Percentiles rank a stretch among this genome's conserved stretches.
These are phyloP conservation scores for Naganishia cerealis DNA, from an alignment of 1,284 basidiomycete genomes.

Conservation along the genomic window DNA sequence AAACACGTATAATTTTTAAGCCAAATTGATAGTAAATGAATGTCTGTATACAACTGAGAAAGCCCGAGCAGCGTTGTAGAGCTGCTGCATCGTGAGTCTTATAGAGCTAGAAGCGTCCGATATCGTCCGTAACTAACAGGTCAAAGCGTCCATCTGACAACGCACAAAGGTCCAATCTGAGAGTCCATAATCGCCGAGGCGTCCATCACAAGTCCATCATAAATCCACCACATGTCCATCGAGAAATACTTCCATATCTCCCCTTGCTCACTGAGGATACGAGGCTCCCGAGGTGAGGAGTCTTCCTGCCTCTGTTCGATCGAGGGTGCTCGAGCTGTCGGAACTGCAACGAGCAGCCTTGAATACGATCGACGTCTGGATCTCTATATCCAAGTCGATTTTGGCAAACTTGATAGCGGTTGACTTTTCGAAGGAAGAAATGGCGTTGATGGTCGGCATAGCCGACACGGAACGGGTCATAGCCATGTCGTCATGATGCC, in stretches of 20 bases:
- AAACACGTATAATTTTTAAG: background rate
- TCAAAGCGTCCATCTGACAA: background rate
- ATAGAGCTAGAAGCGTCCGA: background rate
- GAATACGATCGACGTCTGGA: conserved; percentile 6
- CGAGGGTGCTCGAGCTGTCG: background rate
- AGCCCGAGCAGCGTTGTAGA: background rate
- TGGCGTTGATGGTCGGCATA: background rate
- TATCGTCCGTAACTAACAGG: background rate
- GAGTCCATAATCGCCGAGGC: background rate
- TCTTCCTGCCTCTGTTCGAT: conserved; percentile 10
- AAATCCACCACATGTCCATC: background rate
- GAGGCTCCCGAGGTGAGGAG: conserved; percentile 5
- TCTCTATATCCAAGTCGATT: conserved; percentile 14
- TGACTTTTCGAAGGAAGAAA: conserved; percentile 9
- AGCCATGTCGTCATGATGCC: conserved; percentile 1
- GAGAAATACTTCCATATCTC: background rate
- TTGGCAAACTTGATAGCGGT: conserved; percentile 19
- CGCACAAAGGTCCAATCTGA: background rate
- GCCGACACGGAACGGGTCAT: conserved; percentile 15
- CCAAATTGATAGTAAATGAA: background rate
- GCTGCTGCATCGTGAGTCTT: background rate
- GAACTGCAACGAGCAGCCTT: background rate
- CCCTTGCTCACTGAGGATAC: background rate
- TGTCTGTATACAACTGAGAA: background rate
- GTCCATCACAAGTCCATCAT: background rate